Conservation (phyloP, 768 basidiomycete genomes). For the Psilocybe tampanensis region DNA sequence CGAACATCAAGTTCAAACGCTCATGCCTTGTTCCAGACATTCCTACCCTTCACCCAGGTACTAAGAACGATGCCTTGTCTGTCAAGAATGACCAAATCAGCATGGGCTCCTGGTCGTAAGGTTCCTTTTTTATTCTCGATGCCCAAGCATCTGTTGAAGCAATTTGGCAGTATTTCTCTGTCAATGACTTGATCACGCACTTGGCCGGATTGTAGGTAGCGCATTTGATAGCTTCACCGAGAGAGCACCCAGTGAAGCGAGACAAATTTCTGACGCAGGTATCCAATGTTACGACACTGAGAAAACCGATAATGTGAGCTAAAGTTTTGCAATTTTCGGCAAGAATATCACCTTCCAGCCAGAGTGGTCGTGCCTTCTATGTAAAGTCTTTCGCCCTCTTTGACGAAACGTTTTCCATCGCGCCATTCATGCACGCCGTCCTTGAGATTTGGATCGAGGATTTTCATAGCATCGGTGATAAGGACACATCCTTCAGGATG, state of each 20-base stretch:
- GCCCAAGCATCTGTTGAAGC: conserved; percentile 60
- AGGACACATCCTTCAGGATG: conserved; percentile 86
- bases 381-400: conserved; percentile 79
- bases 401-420: conserved; percentile 77
- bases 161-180: neutral
- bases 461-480: conserved; percentile 88
- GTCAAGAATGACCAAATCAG: conserved; percentile 81
- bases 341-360: conserved; percentile 71
- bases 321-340: neutral
- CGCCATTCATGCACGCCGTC: conserved; percentile 92
- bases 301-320: neutral
- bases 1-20: too few species aligned
- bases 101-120: conserved; percentile 80
- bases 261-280: conserved; percentile 87
- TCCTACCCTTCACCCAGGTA: conserved; percentile 78
- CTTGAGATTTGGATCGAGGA: conserved; percentile 80
- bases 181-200: conserved; percentile 35
- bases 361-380: conserved; percentile 86
- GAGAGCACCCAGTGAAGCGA: conserved; percentile 79
- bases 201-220: conserved; percentile 86
- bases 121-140: conserved; percentile 83
- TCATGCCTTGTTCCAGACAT: conserved; percentile 52
- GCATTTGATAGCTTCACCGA: conserved; percentile 84
- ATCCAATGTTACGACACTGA: conserved; percentile 79
- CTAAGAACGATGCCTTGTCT: conserved; percentile 63